Base-by-base conservation (phyloP, 1,284 basidiomycete species). In the Pyrrhoderma lamaoense region DNA sequence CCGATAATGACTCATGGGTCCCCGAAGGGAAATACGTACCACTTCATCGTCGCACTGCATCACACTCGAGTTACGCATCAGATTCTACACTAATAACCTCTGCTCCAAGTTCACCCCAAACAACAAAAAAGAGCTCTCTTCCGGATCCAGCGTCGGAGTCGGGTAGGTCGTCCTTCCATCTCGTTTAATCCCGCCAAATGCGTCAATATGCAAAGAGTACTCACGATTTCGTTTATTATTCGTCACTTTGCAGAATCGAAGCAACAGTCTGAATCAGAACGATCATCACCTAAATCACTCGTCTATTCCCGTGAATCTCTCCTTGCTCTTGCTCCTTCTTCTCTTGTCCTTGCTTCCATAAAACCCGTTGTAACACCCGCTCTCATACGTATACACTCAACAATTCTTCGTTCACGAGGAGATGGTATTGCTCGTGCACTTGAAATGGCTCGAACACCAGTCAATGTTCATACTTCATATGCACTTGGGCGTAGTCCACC, bases 241-340 rank as follows among this genome's bases (percentile, higher is more conserved):
- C n/a, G 7, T 31, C 27, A 5, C 27, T 31, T 31, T 31, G 27
- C 27, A 31, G 27, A 5, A 31, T 5, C 11, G 11, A 31, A 31
- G 11, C 27, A 31, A 31, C 27, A 31, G 11, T 31, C 27, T 31
- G 27, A 31, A 31, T 11, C 27, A 4, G 36, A 22, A 43, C 39
- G 5, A 8, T 35, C 44, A 34, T 31, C 44, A 40, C 21, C 34
- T 43, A 46, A 45, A 7, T 5, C 46, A 2, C 47, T 36, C 3
- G 23, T 56, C 11, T 59, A 59, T 46, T 42, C 50, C 2, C 56
- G 53, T 47, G 49, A 39, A 8, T 47, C 47, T 21, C 55, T 59
- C n/a, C 50, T 59, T 19, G 38, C 46, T 7, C 58, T 59, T 14
- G 58, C 56, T 3, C 52, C 49, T 23, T 52, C 58, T 5, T 54